Evolutionary conservation across 1,284 basidiomycete genomes (phyloP).

Genomic region (Ganoderma meredithae): DNA sequence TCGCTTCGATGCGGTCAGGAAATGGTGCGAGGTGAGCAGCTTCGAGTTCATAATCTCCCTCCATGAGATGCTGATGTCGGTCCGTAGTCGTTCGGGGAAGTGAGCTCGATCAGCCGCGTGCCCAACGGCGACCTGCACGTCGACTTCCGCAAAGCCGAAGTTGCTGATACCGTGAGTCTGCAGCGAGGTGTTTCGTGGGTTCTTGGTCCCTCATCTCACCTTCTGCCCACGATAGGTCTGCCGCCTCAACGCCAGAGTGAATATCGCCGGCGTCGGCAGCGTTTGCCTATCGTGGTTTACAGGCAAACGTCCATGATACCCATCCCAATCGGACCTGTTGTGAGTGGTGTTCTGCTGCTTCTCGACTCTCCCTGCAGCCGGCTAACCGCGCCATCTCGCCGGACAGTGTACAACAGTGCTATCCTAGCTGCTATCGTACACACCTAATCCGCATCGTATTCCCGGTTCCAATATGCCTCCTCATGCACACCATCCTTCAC

Average conservation of each 20-base stretch:
- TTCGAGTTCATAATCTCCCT: not conserved
- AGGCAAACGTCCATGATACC: constrained; percentile 63
- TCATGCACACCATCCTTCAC: constrained; percentile 3
- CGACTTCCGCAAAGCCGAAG: constrained; percentile 73
- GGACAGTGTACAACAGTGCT: constrained; percentile 35
- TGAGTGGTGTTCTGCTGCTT: constrained; percentile 8
- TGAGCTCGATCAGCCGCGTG: constrained; percentile 72
- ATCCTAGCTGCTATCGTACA: constrained; percentile 33
- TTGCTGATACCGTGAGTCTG: constrained; percentile 74
- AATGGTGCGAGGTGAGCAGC: constrained; percentile 71
- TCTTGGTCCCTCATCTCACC: constrained; percentile 3
- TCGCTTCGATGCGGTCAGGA: constrained; percentile 50
- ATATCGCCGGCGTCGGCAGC: constrained; percentile 76
- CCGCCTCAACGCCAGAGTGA: constrained; percentile 74
- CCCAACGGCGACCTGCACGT: constrained; percentile 78
- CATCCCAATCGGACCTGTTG: constrained; percentile 22
- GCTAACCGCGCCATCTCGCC: not conserved
- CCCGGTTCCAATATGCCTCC: constrained; percentile 26
- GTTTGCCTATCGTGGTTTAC: constrained; percentile 77
- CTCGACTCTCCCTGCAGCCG: not conserved
- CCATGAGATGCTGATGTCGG: constrained; percentile 17
- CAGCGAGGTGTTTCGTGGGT: constrained; percentile 11
- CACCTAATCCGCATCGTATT: constrained; percentile 29
- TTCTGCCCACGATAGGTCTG: constrained; percentile 59
- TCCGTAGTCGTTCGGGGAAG: constrained; percentile 72